Percentiles rank a stretch among this genome's conserved stretches.
Evolutionary conservation across 2,329 filamentous ascomycete species (phyloP).

Genomic region (Claviceps africana): DNA sequence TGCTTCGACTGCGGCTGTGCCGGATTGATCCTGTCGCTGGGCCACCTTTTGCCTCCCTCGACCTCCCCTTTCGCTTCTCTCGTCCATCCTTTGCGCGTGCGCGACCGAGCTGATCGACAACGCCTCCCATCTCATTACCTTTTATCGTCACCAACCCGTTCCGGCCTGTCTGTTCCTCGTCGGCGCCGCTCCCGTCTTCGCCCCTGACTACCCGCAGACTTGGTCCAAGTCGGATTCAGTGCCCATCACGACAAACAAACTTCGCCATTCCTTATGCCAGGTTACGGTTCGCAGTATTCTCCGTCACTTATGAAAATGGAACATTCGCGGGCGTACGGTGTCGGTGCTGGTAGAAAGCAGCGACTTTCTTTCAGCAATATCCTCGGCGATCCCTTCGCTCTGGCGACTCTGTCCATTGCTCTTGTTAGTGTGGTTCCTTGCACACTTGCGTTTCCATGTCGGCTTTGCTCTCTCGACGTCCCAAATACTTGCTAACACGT

Average conservation of each 20-base stretch:
- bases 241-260: background rate
- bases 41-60: background rate
- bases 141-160: background rate
- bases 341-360: constrained; percentile 47
- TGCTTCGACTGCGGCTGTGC: constrained; percentile 8
- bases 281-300: constrained; percentile 58
- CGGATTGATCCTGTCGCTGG: constrained; percentile 5
- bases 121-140: background rate
- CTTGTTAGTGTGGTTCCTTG: constrained; percentile 32
- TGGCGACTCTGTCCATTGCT: constrained; percentile 85
- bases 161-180: background rate
- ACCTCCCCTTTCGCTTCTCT: background rate
- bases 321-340: constrained; percentile 45
- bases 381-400: constrained; percentile 86
- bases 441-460: background rate
- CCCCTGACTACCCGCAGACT: background rate
- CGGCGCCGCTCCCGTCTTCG: background rate
- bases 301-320: constrained; percentile 74
- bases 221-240: background rate
- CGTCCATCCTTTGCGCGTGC: background rate
- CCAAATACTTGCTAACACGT: background rate
- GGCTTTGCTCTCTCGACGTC: background rate
- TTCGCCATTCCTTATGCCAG: constrained; percentile 46
- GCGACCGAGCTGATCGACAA: constrained; percentile 1
- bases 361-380: constrained; percentile 59